Percentiles rank a stretch among this genome's conserved stretches.
Evolutionary conservation across 768 basidiomycete genomes (phyloP).

Genomic region (Mycena chlorophos): DNA sequence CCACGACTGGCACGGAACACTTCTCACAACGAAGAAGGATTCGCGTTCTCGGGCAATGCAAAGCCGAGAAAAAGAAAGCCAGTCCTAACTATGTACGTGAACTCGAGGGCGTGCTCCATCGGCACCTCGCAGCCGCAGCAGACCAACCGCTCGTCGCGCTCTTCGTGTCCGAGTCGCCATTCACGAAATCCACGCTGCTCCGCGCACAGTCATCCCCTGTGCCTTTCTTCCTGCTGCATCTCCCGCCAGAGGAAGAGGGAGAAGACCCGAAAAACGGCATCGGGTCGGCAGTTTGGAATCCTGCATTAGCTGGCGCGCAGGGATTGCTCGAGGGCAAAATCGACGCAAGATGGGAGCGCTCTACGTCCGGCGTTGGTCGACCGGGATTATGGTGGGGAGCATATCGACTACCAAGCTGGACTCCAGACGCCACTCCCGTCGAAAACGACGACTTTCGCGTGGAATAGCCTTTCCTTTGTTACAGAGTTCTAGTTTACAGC

Average conservation of each 20-base stretch:
- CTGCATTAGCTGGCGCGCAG: constrained; percentile 53
- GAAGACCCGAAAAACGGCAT: constrained; percentile 26
- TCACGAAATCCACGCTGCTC: constrained; percentile 68
- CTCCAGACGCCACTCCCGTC: constrained; percentile 26
- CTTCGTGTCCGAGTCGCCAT: constrained; percentile 78
- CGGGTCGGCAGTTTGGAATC: constrained; percentile 67
- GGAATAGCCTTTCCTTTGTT: too few species aligned
- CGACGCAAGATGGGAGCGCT: constrained; percentile 69
- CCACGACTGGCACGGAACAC: too few species aligned
- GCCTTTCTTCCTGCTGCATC: constrained; percentile 77
- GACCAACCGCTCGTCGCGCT: constrained; percentile 60
- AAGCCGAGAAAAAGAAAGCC: constrained; percentile 82
- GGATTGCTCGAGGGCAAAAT: constrained; percentile 62
- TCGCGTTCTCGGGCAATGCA: constrained; percentile 85
- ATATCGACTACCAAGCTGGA: constrained; percentile 38
- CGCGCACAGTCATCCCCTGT: constrained; percentile 73
- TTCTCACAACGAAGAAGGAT: constrained; percentile 46
- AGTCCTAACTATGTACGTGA: constrained; percentile 84
- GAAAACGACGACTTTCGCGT: neutral
- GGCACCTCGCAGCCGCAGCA: constrained; percentile 36
- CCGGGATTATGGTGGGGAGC: constrained; percentile 49
- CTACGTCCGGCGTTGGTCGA: constrained; percentile 32
- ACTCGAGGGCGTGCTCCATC: constrained; percentile 82
- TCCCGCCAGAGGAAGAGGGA: constrained; percentile 47
- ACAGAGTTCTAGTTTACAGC: neutral